These are phyloP conservation scores for Lipomyces orientalis DNA, from an alignment of 805 yeast species.

Conservation along the genomic window DNA sequence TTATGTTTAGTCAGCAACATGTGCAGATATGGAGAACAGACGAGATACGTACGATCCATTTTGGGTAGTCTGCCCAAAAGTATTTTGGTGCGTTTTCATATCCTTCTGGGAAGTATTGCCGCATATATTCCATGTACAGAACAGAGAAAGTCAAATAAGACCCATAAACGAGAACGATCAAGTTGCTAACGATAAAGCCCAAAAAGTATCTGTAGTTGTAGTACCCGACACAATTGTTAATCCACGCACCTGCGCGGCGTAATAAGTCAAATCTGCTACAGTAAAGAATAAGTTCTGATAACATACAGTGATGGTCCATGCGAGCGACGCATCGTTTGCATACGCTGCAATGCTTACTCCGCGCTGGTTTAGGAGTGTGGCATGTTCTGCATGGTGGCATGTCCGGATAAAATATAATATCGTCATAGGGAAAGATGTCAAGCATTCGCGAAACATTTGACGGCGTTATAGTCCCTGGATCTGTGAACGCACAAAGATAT, in stretches of 20 bases:
- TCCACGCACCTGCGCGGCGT: conserved; percentile 50
- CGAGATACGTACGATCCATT: conserved; percentile 24
- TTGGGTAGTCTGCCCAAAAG: conserved; percentile 25
- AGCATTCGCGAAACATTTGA: conserved; percentile 41
- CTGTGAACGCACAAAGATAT: conserved; percentile 44
- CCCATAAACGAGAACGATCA: conserved; percentile 54
- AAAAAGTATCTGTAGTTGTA: conserved; percentile 68
- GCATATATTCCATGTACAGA: conserved; percentile 22
- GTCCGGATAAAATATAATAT: conserved; percentile 58
- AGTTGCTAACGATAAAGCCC: conserved; percentile 58
- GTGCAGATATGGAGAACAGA: neutral
- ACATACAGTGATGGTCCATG: conserved; percentile 63
- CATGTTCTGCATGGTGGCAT: conserved; percentile 56
- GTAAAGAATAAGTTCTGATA: neutral
- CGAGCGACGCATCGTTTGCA: conserved; percentile 56
- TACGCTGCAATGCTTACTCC: conserved; percentile 64
- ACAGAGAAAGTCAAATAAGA: conserved; percentile 42
- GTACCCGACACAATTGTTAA: conserved; percentile 65
- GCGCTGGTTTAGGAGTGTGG: conserved; percentile 56
- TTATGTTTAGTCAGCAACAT: neutral
- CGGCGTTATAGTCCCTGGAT: conserved; percentile 48
- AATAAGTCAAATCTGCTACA: neutral
- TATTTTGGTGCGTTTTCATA: conserved; percentile 15
- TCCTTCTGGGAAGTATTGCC: conserved; percentile 28
- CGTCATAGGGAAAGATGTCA: conserved; percentile 51